These are phyloP conservation scores for Syzygium syzygioides DNA, from an alignment of 441 rosid genomes.

Conservation along the genomic window DNA sequence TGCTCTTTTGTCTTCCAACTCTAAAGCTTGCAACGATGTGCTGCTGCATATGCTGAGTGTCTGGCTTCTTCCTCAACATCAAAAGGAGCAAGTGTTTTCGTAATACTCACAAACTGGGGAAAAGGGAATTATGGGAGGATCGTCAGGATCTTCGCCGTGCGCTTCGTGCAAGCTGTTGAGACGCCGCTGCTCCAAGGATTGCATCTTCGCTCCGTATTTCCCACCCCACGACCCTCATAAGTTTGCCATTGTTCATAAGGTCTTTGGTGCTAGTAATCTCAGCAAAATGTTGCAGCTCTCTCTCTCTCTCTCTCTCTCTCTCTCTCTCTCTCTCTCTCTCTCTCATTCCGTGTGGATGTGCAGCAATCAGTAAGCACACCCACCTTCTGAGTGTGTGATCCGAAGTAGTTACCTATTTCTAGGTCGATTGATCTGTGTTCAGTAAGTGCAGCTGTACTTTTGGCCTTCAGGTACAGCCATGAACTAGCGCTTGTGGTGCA, in stretches of 20 bases:
- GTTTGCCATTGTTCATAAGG: slow-evolving; percentile 90
- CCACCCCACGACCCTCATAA: slow-evolving; percentile 88
- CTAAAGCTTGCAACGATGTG: slow-evolving; percentile 10
- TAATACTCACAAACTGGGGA: not conserved
- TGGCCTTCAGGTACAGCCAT: not conserved
- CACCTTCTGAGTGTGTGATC: not conserved
- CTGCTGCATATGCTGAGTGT: not conserved
- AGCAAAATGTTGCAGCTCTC: slow-evolving; percentile 82
- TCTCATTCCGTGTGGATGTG: too few species aligned
- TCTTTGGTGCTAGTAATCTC: slow-evolving; percentile 91
- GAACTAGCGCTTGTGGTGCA: not conserved
- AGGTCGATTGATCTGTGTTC: not conserved
- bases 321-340: too few species aligned
- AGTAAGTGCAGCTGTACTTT: not conserved
- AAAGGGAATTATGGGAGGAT: not conserved
- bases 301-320: too few species aligned
- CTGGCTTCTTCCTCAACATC: not conserved
- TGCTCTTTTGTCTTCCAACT: slow-evolving; percentile 27
- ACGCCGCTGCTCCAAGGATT: slow-evolving; percentile 84
- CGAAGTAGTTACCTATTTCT: not conserved
- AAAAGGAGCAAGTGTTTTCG: not conserved
- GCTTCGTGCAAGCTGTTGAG: slow-evolving; percentile 89
- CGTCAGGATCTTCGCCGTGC: slow-evolving; percentile 67
- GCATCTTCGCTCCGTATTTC: slow-evolving; percentile 92
- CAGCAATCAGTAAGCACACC: too few species aligned